Conservation (phyloP, 192 early-diverging fungal species). For the Physocladia obscura region DNA sequence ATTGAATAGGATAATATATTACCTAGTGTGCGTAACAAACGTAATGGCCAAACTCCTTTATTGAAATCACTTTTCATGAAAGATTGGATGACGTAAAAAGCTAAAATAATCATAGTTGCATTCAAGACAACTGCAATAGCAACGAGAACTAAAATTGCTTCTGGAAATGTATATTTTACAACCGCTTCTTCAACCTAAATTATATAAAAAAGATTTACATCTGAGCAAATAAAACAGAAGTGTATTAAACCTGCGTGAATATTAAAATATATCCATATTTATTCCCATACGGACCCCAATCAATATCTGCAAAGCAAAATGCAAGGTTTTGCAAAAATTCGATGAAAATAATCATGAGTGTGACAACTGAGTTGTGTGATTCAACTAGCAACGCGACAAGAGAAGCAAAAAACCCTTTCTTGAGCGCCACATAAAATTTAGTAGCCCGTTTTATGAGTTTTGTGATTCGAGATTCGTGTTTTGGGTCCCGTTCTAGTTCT, state of each 20-base stretch:
- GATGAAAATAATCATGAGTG: slow-evolving; percentile 22
- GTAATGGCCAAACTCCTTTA: slow-evolving; percentile 26
- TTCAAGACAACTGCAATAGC: slow-evolving; percentile 20
- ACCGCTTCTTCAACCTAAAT: slow-evolving; percentile 31
- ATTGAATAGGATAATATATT: background rate
- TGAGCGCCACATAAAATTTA: slow-evolving; percentile 11
- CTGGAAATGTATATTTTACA: slow-evolving; percentile 22
- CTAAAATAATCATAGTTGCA: slow-evolving; percentile 21
- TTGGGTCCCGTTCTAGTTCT: slow-evolving; percentile 20
- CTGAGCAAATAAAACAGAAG: background rate
- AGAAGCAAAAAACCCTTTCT: slow-evolving; percentile 29
- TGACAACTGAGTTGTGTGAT: slow-evolving; percentile 16
- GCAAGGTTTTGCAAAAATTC: slow-evolving; percentile 32
- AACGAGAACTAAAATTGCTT: slow-evolving; percentile 23
- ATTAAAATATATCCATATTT: slow-evolving; percentile 7
- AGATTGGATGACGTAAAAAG: slow-evolving; percentile 24
- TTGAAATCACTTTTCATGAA: slow-evolving; percentile 34
- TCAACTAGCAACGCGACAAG: slow-evolving; percentile 32
- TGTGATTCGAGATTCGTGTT: background rate
- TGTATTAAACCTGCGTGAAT: slow-evolving; percentile 14
- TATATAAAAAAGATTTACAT: slow-evolving; percentile 6
- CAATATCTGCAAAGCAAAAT: slow-evolving; percentile 29
- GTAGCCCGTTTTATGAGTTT: background rate
- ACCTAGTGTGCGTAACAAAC: slow-evolving; percentile 29
- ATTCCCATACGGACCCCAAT: slow-evolving; percentile 27